phyloP scores from a whole-genome alignment of 352 stramenopile species.

The Globisporangium barbulae region DNA sequence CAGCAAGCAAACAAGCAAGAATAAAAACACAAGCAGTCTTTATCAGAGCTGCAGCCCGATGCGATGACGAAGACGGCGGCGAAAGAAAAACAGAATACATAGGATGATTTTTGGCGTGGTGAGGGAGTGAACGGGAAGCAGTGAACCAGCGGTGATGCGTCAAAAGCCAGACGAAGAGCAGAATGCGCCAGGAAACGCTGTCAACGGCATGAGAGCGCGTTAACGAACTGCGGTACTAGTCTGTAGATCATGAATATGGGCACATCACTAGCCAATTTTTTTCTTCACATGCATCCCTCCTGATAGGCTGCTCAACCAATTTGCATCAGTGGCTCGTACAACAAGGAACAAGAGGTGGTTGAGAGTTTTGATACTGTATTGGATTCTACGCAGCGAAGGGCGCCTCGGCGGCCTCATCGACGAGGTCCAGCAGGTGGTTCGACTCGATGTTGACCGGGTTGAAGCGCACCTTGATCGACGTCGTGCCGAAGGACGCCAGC shows the following conservation, averaged over 20 bases:
- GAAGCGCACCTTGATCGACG: conserved; percentile 38
- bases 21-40: neutral
- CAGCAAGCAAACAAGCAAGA: neutral
- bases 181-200: neutral
- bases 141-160: neutral
- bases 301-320: too few species aligned
- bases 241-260: neutral
- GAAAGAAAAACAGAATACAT: neutral
- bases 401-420: conserved; percentile 50
- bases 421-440: conserved; percentile 42
- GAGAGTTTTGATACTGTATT: too few species aligned
- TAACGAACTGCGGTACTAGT: neutral
- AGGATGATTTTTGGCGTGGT: neutral
- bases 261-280: too few species aligned
- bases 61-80: neutral
- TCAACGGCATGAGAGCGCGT: neutral
- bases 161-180: neutral
- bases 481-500: conserved; percentile 52
- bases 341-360: too few species aligned
- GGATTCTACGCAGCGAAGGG: conserved; percentile 21
- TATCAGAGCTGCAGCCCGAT: neutral
- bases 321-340: neutral
- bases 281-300: neutral
- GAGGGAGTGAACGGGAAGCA: neutral
- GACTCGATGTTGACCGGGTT: conserved; percentile 67